Percentiles rank a stretch among this genome's conserved stretches.
These are phyloP conservation scores for Ceratobasidium theobromae DNA, from an alignment of 1,284 basidiomycete genomes.

Conservation along the genomic window DNA sequence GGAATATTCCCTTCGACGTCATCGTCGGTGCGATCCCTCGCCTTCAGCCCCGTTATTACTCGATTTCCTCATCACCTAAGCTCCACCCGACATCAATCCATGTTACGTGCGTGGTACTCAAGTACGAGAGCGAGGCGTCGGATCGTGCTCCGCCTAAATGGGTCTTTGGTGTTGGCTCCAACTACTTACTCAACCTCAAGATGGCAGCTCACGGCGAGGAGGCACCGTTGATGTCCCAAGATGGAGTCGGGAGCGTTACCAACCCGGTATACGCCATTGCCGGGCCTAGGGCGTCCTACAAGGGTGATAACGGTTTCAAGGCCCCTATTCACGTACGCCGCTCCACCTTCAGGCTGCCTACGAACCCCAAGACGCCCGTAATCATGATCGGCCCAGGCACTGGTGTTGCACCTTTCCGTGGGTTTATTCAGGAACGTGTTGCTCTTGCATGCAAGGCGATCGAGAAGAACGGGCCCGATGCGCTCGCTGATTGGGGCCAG, in stretches of 20 bases:
- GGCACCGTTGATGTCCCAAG: conserved; percentile 49
- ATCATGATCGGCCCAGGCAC: conserved; percentile 99
- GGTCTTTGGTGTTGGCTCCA: conserved; percentile 86
- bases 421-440: conserved; percentile 96
- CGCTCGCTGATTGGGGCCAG: conserved; percentile 91
- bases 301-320: conserved; percentile 64
- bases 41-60: conserved; percentile 96
- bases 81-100: conserved; percentile 86
- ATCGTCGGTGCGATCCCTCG: conserved; percentile 91
- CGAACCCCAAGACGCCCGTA: conserved; percentile 95
- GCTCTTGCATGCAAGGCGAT: conserved; percentile 90
- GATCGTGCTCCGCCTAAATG: conserved; percentile 57
- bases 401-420: conserved; percentile 97
- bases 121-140: conserved; percentile 72
- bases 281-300: conserved; percentile 87
- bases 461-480: conserved; percentile 90
- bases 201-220: conserved; percentile 65
- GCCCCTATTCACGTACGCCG: conserved; percentile 93
- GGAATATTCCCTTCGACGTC: conserved; percentile 97
- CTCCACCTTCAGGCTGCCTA: conserved; percentile 95
- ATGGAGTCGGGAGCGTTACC: conserved; percentile 47
- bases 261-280: conserved; percentile 81
- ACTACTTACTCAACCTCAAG: conserved; percentile 91
- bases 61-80: conserved; percentile 97
- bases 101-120: conserved; percentile 92